Base-by-base conservation (phyloP, 345 rosid species). In the Salix viminalis region DNA sequence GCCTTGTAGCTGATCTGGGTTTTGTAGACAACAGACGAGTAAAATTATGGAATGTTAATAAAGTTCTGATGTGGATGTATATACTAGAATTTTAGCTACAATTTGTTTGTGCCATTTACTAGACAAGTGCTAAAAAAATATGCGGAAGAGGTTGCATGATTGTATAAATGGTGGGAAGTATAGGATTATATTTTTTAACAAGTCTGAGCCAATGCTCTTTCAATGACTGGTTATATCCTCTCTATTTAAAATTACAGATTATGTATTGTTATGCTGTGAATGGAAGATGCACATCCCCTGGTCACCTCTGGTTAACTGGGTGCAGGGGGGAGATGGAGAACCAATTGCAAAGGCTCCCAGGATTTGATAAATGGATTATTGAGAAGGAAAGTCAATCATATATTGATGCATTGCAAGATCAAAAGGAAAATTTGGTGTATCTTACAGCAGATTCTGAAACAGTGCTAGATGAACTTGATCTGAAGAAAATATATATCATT, bases 211-310 rank as follows among this genome's bases (percentile, higher is more conserved):
- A 19, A n/a, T 41, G 44, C 26, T 12, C 65, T 39, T 80, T 68
- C 46, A 68, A 34, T 32, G 65, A 54, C 41, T 72, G 56, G 75
- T 69, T 26, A 30, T 65, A 71, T 21, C 50, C 34, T 71, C 11
- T 37, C 10, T 73, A 42, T 79, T 73, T 73, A 81, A 66, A 60
- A 9, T 2, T 80, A 84, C 89, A 91, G 99, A 86, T 96, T 50
- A 94, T 92, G 95, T 92, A 91, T 79, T 93, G 99, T 75, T 96
- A 96, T 79, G 97, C 98, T 7, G 91, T 88, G 72, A 96, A 93
- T 75, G 90, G 97, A 69, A 91, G 87, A 80, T 86, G 88, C 71
- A 46, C 78, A 9, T 56, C 72, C 6, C 99, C 98, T 11, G 82
- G 89, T 75, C 97, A 86, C 81, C 86, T 94, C 52, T 94, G 98